These are phyloP conservation scores for Nicotiana knightiana DNA, from an alignment of 257 asterid genomes.

Conservation along the genomic window DNA sequence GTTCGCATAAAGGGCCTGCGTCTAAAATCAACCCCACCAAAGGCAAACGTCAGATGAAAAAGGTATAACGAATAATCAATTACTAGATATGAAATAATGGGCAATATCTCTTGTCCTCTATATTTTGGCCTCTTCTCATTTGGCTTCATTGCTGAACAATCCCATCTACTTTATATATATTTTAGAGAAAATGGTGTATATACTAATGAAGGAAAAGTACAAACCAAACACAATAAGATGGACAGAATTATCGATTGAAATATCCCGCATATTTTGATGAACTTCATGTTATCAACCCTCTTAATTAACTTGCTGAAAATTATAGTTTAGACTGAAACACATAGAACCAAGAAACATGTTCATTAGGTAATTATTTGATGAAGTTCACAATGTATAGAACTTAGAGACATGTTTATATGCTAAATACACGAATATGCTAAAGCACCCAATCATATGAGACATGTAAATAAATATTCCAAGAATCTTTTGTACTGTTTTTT, in stretches of 20 bases:
- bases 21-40: constrained; percentile 7
- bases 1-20: background rate
- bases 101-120: constrained; percentile 13
- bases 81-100: constrained; percentile 16
- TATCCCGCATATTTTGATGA: background rate
- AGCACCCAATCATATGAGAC: background rate
- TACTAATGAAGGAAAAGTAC: background rate
- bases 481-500: background rate
- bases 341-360: background rate
- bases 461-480: background rate
- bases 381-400: background rate
- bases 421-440: background rate
- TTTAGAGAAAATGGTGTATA: background rate
- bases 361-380: background rate
- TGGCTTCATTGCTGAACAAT: constrained; percentile 5
- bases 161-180: background rate
- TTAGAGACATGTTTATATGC: background rate
- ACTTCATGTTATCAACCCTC: too few species aligned
- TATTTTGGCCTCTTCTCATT: constrained; percentile 7
- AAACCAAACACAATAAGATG: background rate
- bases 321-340: background rate
- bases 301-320: background rate
- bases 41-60: constrained; percentile 9
- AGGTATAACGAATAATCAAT: constrained; percentile 10
- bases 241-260: background rate